phyloP scores from a whole-genome alignment of 2,329 filamentous ascomycete species.

The Colletotrichum cordylinicola region DNA sequence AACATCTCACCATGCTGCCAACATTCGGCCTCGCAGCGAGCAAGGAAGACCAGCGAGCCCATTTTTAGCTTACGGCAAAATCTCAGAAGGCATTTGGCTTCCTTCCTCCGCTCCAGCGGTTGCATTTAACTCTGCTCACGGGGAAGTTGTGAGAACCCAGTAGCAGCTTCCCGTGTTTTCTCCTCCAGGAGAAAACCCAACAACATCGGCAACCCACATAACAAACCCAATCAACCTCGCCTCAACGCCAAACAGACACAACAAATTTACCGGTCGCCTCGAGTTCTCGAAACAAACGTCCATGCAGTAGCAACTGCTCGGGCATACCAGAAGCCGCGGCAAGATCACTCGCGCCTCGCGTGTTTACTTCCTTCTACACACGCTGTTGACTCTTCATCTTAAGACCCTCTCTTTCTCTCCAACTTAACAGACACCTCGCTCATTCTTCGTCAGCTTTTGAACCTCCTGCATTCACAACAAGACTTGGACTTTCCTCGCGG shows the following conservation, averaged over 20 bases:
- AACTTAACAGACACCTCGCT: background rate
- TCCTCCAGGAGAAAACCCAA: no score
- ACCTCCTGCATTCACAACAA: accelerated
- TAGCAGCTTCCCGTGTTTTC: background rate
- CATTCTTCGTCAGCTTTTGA: background rate
- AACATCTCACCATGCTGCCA: background rate
- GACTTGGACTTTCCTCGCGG: background rate
- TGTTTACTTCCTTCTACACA: background rate
- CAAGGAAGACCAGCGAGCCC: background rate
- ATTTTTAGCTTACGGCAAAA: background rate
- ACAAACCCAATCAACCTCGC: background rate
- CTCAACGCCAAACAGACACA: background rate
- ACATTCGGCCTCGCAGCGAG: background rate
- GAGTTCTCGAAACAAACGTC: background rate
- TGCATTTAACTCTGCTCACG: background rate
- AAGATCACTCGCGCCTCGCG: background rate
- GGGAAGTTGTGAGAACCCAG: accelerated
- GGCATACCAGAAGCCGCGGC: background rate
- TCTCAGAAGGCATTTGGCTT: accelerated
- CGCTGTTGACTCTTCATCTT: accelerated
- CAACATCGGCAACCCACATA: background rate
- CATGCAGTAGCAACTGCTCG: background rate
- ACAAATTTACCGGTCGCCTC: accelerated
- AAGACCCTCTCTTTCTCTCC: accelerated
- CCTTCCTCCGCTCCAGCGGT: accelerated